Evolutionary conservation across 176 grass and related monocot genomes (phyloP), one percentile per base, ranked within the genome.

Genomic region (Pontederia paniculata): DNA sequence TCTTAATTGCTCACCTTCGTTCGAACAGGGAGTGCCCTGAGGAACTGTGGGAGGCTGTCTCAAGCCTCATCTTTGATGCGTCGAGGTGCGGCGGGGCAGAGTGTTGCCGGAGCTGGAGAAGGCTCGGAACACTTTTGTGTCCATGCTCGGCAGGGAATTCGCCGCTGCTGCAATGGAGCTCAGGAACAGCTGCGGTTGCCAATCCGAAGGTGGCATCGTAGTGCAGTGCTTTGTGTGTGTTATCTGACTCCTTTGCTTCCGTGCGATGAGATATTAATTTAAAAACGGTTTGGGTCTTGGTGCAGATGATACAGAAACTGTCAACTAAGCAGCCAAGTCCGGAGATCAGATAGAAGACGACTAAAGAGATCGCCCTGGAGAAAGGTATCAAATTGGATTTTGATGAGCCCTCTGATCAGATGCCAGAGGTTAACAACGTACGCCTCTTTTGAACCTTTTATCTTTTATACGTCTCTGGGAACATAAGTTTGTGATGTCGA

Each of bases 241-340:
- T n/a, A 4, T 63, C n/a, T 4, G 13, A 8, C 46, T 20, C 31
- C 57, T n/a, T 12, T 10, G 11, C n/a, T 16, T 44, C 37, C 1
- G 8, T 18, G n/a, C 4, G 50, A 16, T 52, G n/a, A 18, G 8
- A 18, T 52, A 1, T 20, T 52, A 18, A n/a, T n/a, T n/a, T n/a
- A 9, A 5, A 1, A n/a, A n/a, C 21, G n/a, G 9, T 54, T 54
- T 23, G 21, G 9, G 9, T 23, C 42, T 63, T 22, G 20, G 42
- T 21, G 71, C 80, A 94, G 86, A 43, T 91, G 61, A 88, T 98
- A 73, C 86, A 84, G 75, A 91, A 84, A 68, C 71, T 98, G 41
- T 88, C 86, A 3, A 88, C 86, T 1, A 81, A 61, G 61, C 77
- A 71, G 60, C 93, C 83, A 7, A 79, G 68, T 48, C 65, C 91